Conservation (phyloP, 306 rosid genomes). For the Acacia melanoxylon region DNA sequence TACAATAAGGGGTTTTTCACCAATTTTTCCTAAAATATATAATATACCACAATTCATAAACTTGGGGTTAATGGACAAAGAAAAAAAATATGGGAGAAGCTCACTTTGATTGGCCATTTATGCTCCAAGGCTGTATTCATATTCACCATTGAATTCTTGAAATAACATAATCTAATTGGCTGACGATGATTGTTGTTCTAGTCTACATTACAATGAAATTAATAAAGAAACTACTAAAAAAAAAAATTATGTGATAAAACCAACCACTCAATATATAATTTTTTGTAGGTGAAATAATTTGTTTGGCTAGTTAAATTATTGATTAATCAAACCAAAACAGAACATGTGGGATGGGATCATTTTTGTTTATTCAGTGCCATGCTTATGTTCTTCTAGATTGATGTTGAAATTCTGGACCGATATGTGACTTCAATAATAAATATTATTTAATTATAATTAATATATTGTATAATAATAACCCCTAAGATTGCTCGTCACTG, state of each 20-base stretch:
- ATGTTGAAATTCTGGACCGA: background rate
- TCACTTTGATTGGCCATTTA: background rate
- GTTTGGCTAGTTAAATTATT: background rate
- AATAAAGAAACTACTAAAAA: background rate
- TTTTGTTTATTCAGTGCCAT: background rate
- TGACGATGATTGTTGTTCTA: background rate
- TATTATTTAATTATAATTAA: background rate
- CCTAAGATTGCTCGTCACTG: background rate
- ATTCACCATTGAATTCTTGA: constrained; percentile 8
- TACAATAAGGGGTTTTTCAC: too few species aligned
- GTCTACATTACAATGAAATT: background rate
- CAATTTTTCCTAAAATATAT: background rate
- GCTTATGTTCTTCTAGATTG: background rate
- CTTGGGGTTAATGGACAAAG: background rate
- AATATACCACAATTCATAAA: background rate
- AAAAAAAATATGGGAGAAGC: background rate
- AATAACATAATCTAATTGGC: background rate
- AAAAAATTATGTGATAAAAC: background rate
- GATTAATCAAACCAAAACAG: background rate
- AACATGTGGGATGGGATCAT: background rate
- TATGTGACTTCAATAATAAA: background rate
- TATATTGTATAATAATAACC: background rate
- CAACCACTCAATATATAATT: background rate
- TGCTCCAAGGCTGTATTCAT: background rate
- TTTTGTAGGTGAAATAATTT: background rate